These are phyloP conservation scores for Globisporangium polare DNA, from an alignment of 352 stramenopile species.

Conservation along the genomic window DNA sequence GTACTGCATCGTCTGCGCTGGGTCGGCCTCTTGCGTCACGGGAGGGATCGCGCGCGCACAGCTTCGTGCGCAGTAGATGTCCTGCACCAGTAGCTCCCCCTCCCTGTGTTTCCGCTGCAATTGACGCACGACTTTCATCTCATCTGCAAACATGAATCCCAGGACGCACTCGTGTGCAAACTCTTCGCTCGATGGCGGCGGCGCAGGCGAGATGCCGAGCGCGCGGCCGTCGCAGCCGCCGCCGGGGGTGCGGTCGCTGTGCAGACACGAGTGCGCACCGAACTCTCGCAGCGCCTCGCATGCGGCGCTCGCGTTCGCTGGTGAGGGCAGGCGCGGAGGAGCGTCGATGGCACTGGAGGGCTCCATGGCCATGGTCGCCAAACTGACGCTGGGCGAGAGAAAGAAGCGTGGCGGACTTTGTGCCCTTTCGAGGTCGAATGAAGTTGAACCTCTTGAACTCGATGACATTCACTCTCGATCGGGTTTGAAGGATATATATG, in stretches of 20 bases:
- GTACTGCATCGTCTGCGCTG: constrained; percentile 26
- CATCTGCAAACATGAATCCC: constrained; percentile 49
- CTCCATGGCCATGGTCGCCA: constrained; percentile 6
- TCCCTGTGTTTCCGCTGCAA: constrained; percentile 34
- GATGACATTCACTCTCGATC: background rate
- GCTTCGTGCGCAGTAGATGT: constrained; percentile 57
- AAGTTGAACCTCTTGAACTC: constrained; percentile 6
- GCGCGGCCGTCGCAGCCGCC: constrained; percentile 15
- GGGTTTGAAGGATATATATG: background rate
- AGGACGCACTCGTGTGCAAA: constrained; percentile 46
- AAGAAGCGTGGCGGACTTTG: background rate
- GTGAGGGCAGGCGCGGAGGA: background rate
- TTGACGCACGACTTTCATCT: constrained; percentile 58
- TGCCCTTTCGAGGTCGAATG: constrained; percentile 15
- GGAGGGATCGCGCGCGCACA: constrained; percentile 51
- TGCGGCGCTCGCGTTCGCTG: background rate
- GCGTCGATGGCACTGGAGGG: background rate
- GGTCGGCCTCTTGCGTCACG: constrained; percentile 20
- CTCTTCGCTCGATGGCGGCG: constrained; percentile 26
- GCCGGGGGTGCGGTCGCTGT: background rate
- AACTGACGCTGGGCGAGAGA: background rate
- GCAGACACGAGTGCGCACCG: constrained; percentile 20
- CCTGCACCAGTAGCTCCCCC: constrained; percentile 30
- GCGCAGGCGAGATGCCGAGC: constrained; percentile 26
- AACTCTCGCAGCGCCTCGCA: constrained; percentile 24